Percentiles rank a stretch among this genome's conserved stretches.
Conservation (phyloP, 345 rosid species). For the Cardamine chenopodiifolia region DNA sequence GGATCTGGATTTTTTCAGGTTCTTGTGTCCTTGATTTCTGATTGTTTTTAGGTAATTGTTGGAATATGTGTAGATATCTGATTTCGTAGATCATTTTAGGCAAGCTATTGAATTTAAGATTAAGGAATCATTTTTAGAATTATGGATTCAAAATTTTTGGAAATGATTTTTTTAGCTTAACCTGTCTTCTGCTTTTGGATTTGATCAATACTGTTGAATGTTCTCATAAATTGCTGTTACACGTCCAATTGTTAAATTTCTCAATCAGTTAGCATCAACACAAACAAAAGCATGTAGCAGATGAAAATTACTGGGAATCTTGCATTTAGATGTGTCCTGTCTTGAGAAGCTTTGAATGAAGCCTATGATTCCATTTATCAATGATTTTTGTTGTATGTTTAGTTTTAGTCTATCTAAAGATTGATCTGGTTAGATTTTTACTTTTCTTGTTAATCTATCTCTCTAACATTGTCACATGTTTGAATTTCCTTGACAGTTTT, state of each 20-base stretch:
- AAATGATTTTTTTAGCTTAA: neutral
- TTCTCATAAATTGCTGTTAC: neutral
- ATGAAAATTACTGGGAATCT: neutral
- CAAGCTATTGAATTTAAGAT: neutral
- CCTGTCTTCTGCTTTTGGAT: neutral
- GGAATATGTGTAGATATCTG: neutral
- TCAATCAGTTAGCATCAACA: neutral
- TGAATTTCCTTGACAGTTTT: slow-evolving; percentile 23
- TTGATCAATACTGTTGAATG: neutral
- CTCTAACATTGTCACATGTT: neutral
- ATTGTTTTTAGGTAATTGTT: neutral
- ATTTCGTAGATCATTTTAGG: neutral
- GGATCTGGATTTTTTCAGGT: neutral
- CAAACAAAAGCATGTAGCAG: neutral
- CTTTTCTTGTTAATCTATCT: neutral
- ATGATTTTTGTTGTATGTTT: neutral
- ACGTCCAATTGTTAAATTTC: neutral
- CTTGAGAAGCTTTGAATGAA: neutral
- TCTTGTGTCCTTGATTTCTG: neutral
- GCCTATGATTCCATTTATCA: neutral
- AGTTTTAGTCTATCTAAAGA: neutral
- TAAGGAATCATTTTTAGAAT: neutral
- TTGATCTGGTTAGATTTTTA: neutral
- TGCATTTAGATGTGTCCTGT: neutral
- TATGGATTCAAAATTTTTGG: neutral